A percentile compares a stretch with the other conserved stretches of the same genome.
Conservation (phyloP, 2,329 filamentous ascomycete genomes). For the Rhinocladiella similis region DNA sequence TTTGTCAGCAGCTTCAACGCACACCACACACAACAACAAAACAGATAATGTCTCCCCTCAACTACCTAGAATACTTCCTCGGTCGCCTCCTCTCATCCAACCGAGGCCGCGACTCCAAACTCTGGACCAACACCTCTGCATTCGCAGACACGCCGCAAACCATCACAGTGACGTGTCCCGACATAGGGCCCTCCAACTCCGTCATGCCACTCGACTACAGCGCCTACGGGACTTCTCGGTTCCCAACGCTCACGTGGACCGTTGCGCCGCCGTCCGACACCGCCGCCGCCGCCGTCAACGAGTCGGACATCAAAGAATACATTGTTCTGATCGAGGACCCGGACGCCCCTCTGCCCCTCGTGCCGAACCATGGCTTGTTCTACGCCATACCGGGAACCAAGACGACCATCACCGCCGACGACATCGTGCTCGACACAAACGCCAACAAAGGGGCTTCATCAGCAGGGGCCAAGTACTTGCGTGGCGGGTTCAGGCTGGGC, state of each 20-base stretch:
- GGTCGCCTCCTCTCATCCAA: constrained; percentile 6
- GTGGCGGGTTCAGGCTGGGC: constrained; percentile 51
- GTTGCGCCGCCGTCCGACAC: no score
- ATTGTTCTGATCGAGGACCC: constrained; percentile 50
- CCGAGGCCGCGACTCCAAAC: constrained; percentile 17
- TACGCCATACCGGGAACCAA: constrained; percentile 41
- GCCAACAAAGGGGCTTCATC: neutral
- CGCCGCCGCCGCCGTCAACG: no score
- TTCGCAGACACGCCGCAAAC: constrained; percentile 15
- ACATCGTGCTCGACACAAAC: constrained; percentile 39
- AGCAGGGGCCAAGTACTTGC: constrained; percentile 16
- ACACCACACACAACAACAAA: no score
- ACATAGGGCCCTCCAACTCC: constrained; percentile 34
- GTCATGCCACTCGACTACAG: constrained; percentile 41
- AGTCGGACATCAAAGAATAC: constrained; percentile 44
- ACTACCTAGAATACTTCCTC: constrained; percentile 21
- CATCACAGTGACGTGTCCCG: constrained; percentile 30
- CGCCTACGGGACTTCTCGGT: constrained; percentile 39
- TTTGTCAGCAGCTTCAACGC: no score
- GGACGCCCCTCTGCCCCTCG: constrained; percentile 47
- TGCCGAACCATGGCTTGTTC: constrained; percentile 50
- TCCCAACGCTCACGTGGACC: constrained; percentile 47
- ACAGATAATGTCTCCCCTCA: constrained; percentile 7
- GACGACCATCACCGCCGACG: constrained; percentile 36
- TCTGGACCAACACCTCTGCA: constrained; percentile 6